Base-by-base conservation (phyloP, 1,284 basidiomycete species). In the Rhodotorula sp. region DNA sequence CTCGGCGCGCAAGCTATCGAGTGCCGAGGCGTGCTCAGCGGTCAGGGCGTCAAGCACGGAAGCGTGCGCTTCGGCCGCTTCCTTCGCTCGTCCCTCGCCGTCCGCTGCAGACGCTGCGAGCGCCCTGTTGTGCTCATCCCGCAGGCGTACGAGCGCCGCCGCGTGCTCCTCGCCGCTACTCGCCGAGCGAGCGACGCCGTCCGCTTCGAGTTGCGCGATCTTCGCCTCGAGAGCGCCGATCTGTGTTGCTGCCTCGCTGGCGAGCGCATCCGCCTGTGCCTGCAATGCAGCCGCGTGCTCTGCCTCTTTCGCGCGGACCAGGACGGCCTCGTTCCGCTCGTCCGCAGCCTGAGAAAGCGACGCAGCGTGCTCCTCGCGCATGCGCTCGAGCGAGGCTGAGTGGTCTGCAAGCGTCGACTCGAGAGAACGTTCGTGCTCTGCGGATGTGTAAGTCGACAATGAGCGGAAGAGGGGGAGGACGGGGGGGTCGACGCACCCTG, bases 301-400 rank as follows among this genome's bases (percentile, higher is more conserved):
- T 51, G 34, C 44, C 10, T 58, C 50, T n/a, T 44, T 37, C 34
- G 46, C 12, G 13, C 37, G 54, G 9, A 69, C 67, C 5, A 48
- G 61, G 85, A 82, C 80, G 34, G 85, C 83, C 68, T 87, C 86
- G 5, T 87, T 85, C 75, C 91, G 89, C 78, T 90, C 89, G 22
- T 80, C 82, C 44, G 89, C 87, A 54, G 91, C 85, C 78, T 88
- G 90, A 29, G 87, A 89, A 59, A 93, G 82, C 27, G 87, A 87
- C 32, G 85, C 86, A 39, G 86, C 85, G 63, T 81, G 78, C 55
- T 79, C 77, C 4, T 74, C 76, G 25, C 74, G 73, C n/a, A 80
- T 67, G 37, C 70, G 66, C 15, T 76, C 60, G 55, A 80, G 72
- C 21, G 69, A 66, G 19, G 58, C 9, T 9, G 48, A 41, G 61